Conservation (phyloP, 768 basidiomycete genomes). For the Clitopilus hobsonii region DNA sequence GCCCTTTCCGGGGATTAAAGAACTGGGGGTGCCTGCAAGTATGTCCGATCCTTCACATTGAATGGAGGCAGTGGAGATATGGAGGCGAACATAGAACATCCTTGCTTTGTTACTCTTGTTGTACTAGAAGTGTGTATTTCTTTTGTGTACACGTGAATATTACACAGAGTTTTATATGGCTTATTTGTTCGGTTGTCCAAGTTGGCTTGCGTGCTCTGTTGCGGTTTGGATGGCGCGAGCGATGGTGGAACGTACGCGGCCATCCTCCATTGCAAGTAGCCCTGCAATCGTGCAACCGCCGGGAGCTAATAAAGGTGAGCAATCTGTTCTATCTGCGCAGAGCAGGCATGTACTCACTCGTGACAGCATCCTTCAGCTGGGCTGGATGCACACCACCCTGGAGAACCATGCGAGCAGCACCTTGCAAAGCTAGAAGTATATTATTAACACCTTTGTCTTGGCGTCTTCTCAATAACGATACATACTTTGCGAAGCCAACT, state of each 20-base stretch:
- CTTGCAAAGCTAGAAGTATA: conserved; percentile 74
- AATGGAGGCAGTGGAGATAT: conserved; percentile 30
- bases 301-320: conserved; percentile 54
- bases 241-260: conserved; percentile 88
- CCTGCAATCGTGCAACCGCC: conserved; percentile 99
- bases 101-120: conserved; percentile 1
- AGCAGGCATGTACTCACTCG: conserved; percentile 54
- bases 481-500: conserved; percentile 93
- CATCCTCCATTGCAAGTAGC: conserved; percentile 92
- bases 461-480: neutral
- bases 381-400: conserved; percentile 90
- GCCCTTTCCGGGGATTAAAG: conserved; percentile 16
- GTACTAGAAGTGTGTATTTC: no score
- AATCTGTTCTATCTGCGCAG: neutral
- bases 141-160: no score
- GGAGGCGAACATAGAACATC: conserved; percentile 17
- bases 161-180: no score
- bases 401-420: conserved; percentile 92
- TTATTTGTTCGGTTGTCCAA: conserved; percentile 69
- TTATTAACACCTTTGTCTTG: conserved; percentile 2
- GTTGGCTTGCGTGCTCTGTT: conserved; percentile 80
- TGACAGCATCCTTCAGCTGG: conserved; percentile 95
- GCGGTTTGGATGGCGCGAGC: conserved; percentile 94
- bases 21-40: conserved; percentile 24
- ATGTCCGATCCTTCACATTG: conserved; percentile 26